Base-by-base conservation (phyloP, 2,329 filamentous ascomycete species). In the Chaetomium sp. region DNA sequence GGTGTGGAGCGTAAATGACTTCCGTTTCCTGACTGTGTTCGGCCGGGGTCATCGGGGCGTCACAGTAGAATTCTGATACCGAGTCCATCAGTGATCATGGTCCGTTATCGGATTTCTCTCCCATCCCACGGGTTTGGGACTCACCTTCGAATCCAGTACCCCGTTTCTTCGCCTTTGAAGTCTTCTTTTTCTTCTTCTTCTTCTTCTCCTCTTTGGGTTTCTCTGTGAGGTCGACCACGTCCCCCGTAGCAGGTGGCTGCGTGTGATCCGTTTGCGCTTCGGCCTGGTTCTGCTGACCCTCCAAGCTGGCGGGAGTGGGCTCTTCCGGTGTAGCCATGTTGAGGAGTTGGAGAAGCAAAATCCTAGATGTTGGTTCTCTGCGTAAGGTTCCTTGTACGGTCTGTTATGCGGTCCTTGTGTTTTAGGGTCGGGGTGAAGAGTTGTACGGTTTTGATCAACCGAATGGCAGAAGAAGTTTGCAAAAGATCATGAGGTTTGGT, bases 1-100 rank as follows among this genome's bases (percentile, higher is more conserved):
- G 69, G 4, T 72, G 66, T 76, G 73, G 68, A 61, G 82, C 69
- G 66, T 96, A 99, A 32, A 94, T 73, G 10, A 79, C 75, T 19
- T 78, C 65, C 42, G 66, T 73, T 65, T 95, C 88, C 50, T 86
- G 78, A 3, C 78, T 71, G 49, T 81, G 78, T 66, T 95, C 85
- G 0, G 76, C 77, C 0, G 86, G 84, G 0, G 87, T 91, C 58
- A 95, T 72, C 0, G 91, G 91, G 1, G 85, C 79, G 69, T 97
- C 92, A 10, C 87, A 84, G 67, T 82, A 94, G 69, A 83, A 89
- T 59, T 91, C 86, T 80, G 55, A 27, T 7, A 44, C n/a, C 2
- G 19, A 27, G 19, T 27, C 19, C 19, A 27, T 27, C 19, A 27
- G 19, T 27, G 19, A 27, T 27, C 19, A 27, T 27, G 19, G 19